phyloP scores from a whole-genome alignment of 805 yeast species.

The Tetrapisispora fleetii region DNA sequence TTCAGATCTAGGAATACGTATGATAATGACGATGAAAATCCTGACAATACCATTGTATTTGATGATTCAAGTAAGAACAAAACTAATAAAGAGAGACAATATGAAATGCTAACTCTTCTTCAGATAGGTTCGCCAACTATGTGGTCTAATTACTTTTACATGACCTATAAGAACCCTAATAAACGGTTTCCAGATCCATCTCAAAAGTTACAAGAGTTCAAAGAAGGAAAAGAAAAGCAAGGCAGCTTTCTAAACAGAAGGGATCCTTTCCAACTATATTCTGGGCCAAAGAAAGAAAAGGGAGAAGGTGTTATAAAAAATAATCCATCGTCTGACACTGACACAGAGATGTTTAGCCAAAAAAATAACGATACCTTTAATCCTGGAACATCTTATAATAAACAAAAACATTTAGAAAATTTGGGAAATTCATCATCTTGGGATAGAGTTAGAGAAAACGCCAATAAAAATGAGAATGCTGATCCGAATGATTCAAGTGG shows the following conservation, averaged over 20 bases:
- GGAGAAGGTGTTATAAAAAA: conserved; percentile 10
- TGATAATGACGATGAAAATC: conserved; percentile 7
- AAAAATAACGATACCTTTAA: too few species aligned
- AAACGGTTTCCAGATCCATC: conserved; percentile 49
- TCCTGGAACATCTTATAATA: conserved; percentile 17
- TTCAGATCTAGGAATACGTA: conserved; percentile 14
- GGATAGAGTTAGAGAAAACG: conserved; percentile 23
- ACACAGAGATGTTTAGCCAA: not conserved
- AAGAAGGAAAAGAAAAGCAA: conserved; percentile 8
- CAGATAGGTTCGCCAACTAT: conserved; percentile 28
- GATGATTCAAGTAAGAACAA: conserved; percentile 1
- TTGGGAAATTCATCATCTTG: conserved; percentile 21
- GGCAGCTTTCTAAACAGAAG: conserved; percentile 24
- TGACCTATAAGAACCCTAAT: conserved; percentile 42
- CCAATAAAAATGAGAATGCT: not conserved
- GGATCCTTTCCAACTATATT: conserved; percentile 32
- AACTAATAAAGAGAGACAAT: conserved; percentile 20
- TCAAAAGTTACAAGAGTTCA: conserved; percentile 25
- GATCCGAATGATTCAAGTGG: not conserved
- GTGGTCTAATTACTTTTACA: conserved; percentile 45
- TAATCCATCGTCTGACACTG: not conserved
- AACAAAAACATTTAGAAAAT: conserved; percentile 24
- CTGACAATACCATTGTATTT: conserved; percentile 6
- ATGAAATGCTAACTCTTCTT: conserved; percentile 27
- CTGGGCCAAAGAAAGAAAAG: conserved; percentile 10